Evolutionary conservation across 176 grass and related monocot species (phyloP).

Genomic region (Zizania latifolia): DNA sequence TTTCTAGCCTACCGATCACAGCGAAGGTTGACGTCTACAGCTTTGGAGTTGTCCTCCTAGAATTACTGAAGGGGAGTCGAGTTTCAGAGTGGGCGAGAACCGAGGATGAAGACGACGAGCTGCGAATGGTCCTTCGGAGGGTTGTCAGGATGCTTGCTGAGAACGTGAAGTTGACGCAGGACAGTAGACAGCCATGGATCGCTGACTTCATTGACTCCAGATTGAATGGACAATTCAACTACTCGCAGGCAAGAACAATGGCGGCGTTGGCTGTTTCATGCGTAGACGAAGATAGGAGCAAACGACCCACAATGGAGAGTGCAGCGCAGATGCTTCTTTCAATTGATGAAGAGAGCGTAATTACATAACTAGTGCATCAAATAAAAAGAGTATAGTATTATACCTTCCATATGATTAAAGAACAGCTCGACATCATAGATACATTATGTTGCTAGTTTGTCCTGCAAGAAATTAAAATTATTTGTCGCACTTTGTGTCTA

Average conservation of each 20-base stretch:
- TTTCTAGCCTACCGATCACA: conserved; percentile 43
- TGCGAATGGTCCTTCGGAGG: conserved; percentile 2
- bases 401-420: neutral
- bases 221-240: conserved; percentile 31
- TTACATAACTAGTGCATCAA: neutral
- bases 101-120: neutral
- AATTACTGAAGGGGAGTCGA: conserved; percentile 40
- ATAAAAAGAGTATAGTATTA: neutral
- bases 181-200: conserved; percentile 8
- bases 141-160: conserved; percentile 11
- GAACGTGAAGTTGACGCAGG: conserved; percentile 15
- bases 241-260: conserved; percentile 34
- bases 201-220: conserved; percentile 33
- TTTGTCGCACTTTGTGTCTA: neutral
- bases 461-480: neutral
- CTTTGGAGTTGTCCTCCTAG: conserved; percentile 58
- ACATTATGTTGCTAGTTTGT: neutral
- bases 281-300: conserved; percentile 33
- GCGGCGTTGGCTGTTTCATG: conserved; percentile 33
- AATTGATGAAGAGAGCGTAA: conserved; percentile 22
- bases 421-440: neutral
- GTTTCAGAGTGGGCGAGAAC: conserved; percentile 28
- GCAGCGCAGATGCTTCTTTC: conserved; percentile 39
- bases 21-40: conserved; percentile 70
- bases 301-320: conserved; percentile 45